Evolutionary conservation across 2,329 filamentous ascomycete genomes (phyloP).

Genomic region (Mollisiaceae sp.): DNA sequence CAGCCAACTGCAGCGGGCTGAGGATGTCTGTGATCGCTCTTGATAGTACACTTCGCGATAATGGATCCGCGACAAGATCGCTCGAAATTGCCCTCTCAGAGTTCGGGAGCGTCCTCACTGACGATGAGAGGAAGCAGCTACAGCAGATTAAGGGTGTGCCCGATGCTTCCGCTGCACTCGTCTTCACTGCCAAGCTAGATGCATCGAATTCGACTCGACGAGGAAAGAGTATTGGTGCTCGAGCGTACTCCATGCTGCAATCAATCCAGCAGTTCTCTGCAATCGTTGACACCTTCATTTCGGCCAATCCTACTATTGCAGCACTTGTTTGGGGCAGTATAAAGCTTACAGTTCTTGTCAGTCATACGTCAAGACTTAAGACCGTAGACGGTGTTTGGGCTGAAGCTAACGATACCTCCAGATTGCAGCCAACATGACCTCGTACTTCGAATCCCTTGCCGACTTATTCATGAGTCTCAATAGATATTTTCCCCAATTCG

Average conservation of each 20-base stretch:
- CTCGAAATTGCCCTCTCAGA: constrained; percentile 26
- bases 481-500: constrained; percentile 44
- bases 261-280: constrained; percentile 47
- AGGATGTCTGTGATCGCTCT: constrained; percentile 20
- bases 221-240: constrained; percentile 23
- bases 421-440: constrained; percentile 41
- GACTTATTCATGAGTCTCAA: constrained; percentile 46
- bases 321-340: constrained; percentile 52
- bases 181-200: constrained; percentile 26
- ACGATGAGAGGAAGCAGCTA: constrained; percentile 26
- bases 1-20: constrained; percentile 13
- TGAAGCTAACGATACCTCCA: constrained; percentile 19
- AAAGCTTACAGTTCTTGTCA: constrained; percentile 46
- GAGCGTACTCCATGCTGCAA: constrained; percentile 40
- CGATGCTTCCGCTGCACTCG: constrained; percentile 23
- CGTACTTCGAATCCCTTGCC: constrained; percentile 49
- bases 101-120: constrained; percentile 24
- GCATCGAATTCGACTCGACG: constrained; percentile 20
- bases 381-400: constrained; percentile 29
- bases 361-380: constrained; percentile 1
- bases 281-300: constrained; percentile 46
- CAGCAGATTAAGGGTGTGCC: constrained; percentile 23
- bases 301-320: constrained; percentile 45
- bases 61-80: constrained; percentile 19
- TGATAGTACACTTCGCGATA: constrained; percentile 13